phyloP scores from a whole-genome alignment of 768 basidiomycete genomes.

The Leccinum rimulosum region DNA sequence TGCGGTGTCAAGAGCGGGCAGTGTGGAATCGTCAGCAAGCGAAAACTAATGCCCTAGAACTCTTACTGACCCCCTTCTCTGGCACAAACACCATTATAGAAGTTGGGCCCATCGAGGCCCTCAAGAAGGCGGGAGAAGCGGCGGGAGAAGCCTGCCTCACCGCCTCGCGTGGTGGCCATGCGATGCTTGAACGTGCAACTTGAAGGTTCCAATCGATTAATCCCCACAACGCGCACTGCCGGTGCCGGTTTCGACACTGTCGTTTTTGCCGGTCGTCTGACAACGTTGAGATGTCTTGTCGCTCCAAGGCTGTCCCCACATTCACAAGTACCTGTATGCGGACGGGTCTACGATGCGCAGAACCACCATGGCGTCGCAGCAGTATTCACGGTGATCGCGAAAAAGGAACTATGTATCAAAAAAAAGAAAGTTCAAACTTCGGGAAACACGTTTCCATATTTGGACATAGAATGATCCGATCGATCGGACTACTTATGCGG shows the following conservation, averaged over 20 bases:
- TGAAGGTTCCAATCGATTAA: background rate
- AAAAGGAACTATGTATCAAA: background rate
- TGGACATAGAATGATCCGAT: background rate
- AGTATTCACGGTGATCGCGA: background rate
- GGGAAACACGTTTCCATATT: background rate
- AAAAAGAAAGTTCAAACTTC: background rate
- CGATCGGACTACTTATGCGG: conserved; percentile 6
- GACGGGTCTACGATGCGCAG: background rate
- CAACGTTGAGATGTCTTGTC: background rate
- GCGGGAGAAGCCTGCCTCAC: conserved; percentile 4
- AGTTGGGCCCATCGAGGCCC: background rate
- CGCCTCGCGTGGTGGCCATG: conserved; percentile 12
- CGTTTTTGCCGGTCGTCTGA: background rate
- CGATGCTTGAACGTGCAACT: background rate
- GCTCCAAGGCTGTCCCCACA: background rate
- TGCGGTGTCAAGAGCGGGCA: background rate
- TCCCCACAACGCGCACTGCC: conserved; percentile 1
- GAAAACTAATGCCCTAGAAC: background rate
- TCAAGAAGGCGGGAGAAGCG: background rate
- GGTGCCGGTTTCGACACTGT: background rate
- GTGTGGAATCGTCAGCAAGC: background rate
- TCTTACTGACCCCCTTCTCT: background rate
- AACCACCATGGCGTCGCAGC: background rate
- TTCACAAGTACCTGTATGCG: background rate
- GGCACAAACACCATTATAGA: background rate